phyloP scores from a whole-genome alignment of 352 stramenopile species.

The Globisporangium abappressorium region DNA sequence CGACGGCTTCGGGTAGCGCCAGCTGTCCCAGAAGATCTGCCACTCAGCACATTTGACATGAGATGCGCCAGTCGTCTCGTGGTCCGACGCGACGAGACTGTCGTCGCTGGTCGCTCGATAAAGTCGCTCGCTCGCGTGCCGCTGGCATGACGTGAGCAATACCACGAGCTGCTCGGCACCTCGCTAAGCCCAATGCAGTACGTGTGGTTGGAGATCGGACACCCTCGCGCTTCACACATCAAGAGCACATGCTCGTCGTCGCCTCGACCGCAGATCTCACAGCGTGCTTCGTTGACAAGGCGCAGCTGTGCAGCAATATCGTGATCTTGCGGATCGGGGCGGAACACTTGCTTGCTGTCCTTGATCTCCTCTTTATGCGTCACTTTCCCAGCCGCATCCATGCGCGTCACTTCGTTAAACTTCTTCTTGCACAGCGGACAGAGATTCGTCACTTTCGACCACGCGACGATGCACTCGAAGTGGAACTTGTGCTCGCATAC shows the following conservation, averaged over 20 bases:
- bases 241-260: slow-evolving; percentile 82
- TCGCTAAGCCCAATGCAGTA: slow-evolving; percentile 65
- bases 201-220: slow-evolving; percentile 62
- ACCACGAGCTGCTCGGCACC: slow-evolving; percentile 67
- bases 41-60: slow-evolving; percentile 66
- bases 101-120: slow-evolving; percentile 50
- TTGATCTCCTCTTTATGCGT: slow-evolving; percentile 35
- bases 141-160: slow-evolving; percentile 49
- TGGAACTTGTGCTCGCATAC: slow-evolving; percentile 81
- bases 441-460: slow-evolving; percentile 80
- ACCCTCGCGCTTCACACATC: slow-evolving; percentile 68
- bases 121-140: slow-evolving; percentile 49
- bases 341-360: slow-evolving; percentile 65
- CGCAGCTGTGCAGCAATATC: slow-evolving; percentile 63
- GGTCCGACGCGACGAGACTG: slow-evolving; percentile 54
- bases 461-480: slow-evolving; percentile 80
- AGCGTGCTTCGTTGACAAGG: slow-evolving; percentile 71
- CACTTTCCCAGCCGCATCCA: slow-evolving; percentile 33
- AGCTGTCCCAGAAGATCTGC: background rate
- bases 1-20: slow-evolving; percentile 6
- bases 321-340: slow-evolving; percentile 56
- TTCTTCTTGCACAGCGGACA: slow-evolving; percentile 80
- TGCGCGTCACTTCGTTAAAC: slow-evolving; percentile 53
- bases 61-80: slow-evolving; percentile 66
- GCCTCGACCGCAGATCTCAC: slow-evolving; percentile 64